Evolutionary conservation across 2,329 filamentous ascomycete genomes (phyloP), one percentile per base, ranked within the genome.

Genomic region (Fusarium marasasianum): DNA sequence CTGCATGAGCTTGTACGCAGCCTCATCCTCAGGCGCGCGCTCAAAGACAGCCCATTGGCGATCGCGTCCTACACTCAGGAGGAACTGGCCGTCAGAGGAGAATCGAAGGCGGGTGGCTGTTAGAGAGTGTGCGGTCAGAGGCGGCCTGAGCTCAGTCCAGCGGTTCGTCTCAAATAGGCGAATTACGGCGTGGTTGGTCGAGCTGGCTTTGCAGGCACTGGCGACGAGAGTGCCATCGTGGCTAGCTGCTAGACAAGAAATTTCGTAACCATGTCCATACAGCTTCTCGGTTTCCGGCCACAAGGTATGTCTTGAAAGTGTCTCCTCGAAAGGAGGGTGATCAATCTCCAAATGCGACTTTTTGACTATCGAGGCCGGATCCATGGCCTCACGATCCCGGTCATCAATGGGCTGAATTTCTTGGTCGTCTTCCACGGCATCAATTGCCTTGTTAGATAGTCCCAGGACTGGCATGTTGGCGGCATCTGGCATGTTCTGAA

Each of bases 211-310:
- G 85, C 96, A 99, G 5, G 96, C 95, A 60, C 95, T 98, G 38
- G 96, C 96, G 20, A 99, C 88, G 29, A 98, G 82, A 8, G 83
- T 86, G 18, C 93, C 92, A 77, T 95, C 91, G 79, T 93, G 89
- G 78, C 91, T 94, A 13, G 92, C 89, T 17, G 95, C 93, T 22
- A 98, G 90, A 43, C 94, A 93, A 5, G 94, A 97, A 56, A 99
- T 96, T 82, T 99, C 96, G 83, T 98, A 98, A 37, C 96, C 96
- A 83, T 99, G 96, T 4, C 96, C 96, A 83, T 99, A 99, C 3
- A 99, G 89, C 84, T 99, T 99, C 82, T 99, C 96, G 12, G 91
- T 91, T 81, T 99, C 96, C 7, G 96, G 96, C 95, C 95, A 99
- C 38, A 99, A 90, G 0, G 96, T 97, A 81, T 97, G 92, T 14